Percentiles rank a stretch among this genome's conserved stretches.
Evolutionary conservation across 176 grass and related monocot genomes (phyloP).

Genomic region (Stipa capillata): DNA sequence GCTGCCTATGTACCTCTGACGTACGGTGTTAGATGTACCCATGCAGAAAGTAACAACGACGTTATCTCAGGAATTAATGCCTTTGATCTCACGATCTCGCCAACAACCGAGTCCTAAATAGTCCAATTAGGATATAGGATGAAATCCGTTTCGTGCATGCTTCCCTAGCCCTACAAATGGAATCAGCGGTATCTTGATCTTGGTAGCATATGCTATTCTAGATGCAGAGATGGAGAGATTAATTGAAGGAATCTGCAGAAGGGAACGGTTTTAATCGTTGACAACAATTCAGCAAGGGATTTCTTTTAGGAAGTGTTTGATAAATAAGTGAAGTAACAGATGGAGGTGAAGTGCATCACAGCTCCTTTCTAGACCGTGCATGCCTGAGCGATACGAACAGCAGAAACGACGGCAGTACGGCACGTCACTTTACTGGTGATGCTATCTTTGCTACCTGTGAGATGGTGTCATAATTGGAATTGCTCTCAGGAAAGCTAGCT

Average conservation of each 20-base stretch:
- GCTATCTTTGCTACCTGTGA: not conserved
- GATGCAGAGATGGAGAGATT: not conserved
- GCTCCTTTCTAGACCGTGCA: not conserved
- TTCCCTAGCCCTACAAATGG: too few relatives aligned
- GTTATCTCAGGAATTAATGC: not conserved
- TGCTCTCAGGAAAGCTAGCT: not conserved
- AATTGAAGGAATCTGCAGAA: not conserved
- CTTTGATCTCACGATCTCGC: not conserved
- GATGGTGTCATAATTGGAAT: not conserved
- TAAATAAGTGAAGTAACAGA: not conserved
- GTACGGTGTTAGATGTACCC: not conserved
- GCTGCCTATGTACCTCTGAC: not conserved
- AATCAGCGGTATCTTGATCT: not conserved
- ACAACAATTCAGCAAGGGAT: not conserved
- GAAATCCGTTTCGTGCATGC: not conserved
- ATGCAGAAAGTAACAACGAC: not conserved
- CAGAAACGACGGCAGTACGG: constrained; percentile 15
- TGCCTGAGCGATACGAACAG: not conserved
- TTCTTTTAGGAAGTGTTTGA: not conserved
- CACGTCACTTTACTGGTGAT: not conserved
- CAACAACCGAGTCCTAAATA: not conserved
- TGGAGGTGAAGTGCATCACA: not conserved
- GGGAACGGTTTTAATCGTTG: not conserved
- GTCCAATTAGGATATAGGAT: too few relatives aligned
- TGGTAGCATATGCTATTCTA: too few relatives aligned